Percentiles rank a stretch among this genome's conserved stretches.
Conservation (phyloP, 139 green algal genomes). For the Marvania coccoides region DNA sequence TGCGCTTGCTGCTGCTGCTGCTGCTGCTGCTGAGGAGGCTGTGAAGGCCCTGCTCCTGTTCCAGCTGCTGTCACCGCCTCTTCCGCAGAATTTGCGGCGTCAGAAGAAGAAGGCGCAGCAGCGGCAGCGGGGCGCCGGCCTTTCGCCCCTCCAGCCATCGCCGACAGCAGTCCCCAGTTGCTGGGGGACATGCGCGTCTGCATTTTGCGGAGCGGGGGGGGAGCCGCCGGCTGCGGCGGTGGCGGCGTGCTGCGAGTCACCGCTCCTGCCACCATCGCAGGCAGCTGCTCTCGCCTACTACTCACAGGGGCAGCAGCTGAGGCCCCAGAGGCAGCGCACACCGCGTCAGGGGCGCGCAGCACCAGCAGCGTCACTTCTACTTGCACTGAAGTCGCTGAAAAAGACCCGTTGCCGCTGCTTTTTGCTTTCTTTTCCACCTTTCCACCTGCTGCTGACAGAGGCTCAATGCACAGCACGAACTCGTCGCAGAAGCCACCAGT, state of each 20-base stretch:
- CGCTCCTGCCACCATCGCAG: too few species aligned
- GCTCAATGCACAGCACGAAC: slow-evolving; percentile 57
- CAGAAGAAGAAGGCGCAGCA: background rate
- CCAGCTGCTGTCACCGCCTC: background rate
- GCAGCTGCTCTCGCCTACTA: too few species aligned
- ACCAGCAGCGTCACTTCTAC: slow-evolving; percentile 42
- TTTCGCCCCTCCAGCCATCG: slow-evolving; percentile 49
- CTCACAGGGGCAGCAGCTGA: too few species aligned
- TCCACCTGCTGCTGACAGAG: background rate
- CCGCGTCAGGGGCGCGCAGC: slow-evolving; percentile 8
- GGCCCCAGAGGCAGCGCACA: too few species aligned
- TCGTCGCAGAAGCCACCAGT: slow-evolving; percentile 53
- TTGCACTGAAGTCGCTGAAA: slow-evolving; percentile 5
- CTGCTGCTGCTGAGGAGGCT: too few species aligned
- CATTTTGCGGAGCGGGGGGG: background rate
- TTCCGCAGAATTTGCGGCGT: background rate
- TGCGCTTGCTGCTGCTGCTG: background rate
- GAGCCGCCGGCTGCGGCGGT: background rate
- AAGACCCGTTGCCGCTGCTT: background rate
- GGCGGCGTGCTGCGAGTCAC: background rate
- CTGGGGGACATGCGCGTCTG: slow-evolving; percentile 16
- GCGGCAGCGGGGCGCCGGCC: background rate
- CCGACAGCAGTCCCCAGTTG: slow-evolving; percentile 51
- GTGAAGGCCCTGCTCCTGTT: too few species aligned
- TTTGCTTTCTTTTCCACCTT: background rate